These are phyloP conservation scores for Colletotrichum salicis DNA, from an alignment of 2,329 filamentous ascomycete species.

Conservation along the genomic window DNA sequence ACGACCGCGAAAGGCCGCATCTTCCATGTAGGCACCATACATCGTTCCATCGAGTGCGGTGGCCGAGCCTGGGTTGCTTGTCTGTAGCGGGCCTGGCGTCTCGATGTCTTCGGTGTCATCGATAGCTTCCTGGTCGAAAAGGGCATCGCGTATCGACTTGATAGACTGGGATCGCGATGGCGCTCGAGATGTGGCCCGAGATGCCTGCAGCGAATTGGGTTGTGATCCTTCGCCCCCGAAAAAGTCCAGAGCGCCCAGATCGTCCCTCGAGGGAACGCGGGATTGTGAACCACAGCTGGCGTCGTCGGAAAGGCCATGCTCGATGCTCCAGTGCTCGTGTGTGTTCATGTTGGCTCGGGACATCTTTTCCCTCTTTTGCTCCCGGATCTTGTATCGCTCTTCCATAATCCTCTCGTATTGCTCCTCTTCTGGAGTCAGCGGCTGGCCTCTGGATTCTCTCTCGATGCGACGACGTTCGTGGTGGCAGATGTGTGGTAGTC, in stretches of 20 bases:
- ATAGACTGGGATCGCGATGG: conserved; percentile 61
- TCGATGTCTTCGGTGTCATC: conserved; percentile 62
- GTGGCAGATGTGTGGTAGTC: conserved; percentile 81
- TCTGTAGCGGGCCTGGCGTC: conserved; percentile 63
- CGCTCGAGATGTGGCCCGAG: conserved; percentile 55
- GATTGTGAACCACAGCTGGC: conserved; percentile 54
- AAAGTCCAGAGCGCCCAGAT: conserved; percentile 49
- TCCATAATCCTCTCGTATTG: conserved; percentile 69
- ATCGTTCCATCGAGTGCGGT: conserved; percentile 80
- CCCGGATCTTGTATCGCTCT: conserved; percentile 67
- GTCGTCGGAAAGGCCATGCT: conserved; percentile 75
- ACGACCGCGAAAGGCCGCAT: conserved; percentile 69
- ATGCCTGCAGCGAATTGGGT: conserved; percentile 51
- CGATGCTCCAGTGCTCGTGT: conserved; percentile 83
- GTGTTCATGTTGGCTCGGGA: conserved; percentile 60
- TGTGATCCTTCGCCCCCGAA: conserved; percentile 46
- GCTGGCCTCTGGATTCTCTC: conserved; percentile 71
- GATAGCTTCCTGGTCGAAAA: conserved; percentile 26
- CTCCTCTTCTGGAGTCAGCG: conserved; percentile 69
- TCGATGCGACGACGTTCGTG: conserved; percentile 86
- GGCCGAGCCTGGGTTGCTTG: conserved; percentile 59
- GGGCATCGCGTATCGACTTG: conserved; percentile 47
- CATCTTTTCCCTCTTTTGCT: conserved; percentile 67
- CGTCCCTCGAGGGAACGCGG: conserved; percentile 54
- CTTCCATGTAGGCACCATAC: conserved; percentile 75